Percentiles rank a stretch among this genome's conserved stretches.
Conservation (phyloP, 148 eudicot species). For the Vaccinium macrocarpon region DNA sequence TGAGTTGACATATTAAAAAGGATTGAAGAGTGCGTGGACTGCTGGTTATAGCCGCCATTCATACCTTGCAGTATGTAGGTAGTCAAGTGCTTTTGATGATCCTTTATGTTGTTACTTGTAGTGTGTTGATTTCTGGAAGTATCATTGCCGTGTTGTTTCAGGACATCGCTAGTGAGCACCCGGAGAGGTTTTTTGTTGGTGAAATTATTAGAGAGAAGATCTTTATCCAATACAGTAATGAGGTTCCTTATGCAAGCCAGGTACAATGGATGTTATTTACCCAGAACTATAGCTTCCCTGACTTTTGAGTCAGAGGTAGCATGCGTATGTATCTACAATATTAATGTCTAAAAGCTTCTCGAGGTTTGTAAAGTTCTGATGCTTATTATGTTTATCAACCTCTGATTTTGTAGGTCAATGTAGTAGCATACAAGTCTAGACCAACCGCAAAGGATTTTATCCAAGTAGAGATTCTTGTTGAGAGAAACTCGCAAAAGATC, state of each 20-base stretch:
- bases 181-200: constrained; percentile 92
- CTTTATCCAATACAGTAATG: constrained; percentile 89
- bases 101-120: not conserved
- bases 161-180: constrained; percentile 97
- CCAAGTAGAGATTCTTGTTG: constrained; percentile 93
- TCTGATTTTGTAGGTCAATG: constrained; percentile 65
- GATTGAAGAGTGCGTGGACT: not conserved
- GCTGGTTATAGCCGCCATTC: not conserved
- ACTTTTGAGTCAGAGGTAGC: not conserved
- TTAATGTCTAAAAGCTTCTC: not conserved
- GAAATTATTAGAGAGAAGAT: constrained; percentile 96
- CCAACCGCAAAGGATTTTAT: constrained; percentile 91
- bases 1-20: not conserved
- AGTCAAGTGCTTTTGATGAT: not conserved
- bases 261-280: constrained; percentile 24
- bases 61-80: not conserved
- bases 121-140: not conserved
- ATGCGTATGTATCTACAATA: not conserved
- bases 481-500: constrained; percentile 87
- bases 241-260: constrained; percentile 98
- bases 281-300: not conserved
- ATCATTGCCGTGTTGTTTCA: constrained; percentile 29
- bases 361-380: constrained; percentile 4
- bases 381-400: not conserved
- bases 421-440: constrained; percentile 77